A percentile compares a stretch with the other conserved stretches of the same genome.
Evolutionary conservation across 257 asterid genomes (phyloP).

Genomic region (Mitragyna speciosa): DNA sequence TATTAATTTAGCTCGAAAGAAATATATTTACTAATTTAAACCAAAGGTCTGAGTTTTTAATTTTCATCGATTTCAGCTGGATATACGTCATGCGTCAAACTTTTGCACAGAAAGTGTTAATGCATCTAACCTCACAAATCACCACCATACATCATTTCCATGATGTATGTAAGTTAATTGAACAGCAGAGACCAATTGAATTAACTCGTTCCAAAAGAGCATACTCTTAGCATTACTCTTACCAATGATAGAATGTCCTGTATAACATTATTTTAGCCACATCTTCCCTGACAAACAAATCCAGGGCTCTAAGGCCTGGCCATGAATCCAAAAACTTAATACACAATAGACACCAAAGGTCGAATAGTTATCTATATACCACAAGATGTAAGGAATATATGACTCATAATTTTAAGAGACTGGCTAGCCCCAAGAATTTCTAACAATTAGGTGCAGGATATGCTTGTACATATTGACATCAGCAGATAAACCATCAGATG

Average conservation of each 20-base stretch:
- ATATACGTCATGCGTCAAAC: background rate
- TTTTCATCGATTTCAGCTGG: background rate
- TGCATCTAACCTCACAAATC: background rate
- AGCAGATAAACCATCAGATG: conserved; percentile 6
- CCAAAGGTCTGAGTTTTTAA: background rate
- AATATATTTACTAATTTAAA: background rate
- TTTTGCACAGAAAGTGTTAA: background rate
- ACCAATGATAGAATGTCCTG: background rate
- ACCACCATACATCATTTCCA: background rate
- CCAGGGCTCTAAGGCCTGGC: background rate
- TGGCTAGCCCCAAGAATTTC: background rate
- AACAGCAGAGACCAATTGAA: background rate
- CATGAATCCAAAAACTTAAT: background rate
- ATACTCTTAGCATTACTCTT: background rate
- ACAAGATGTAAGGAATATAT: background rate
- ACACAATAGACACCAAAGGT: background rate
- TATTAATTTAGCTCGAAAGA: background rate
- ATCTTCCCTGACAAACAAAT: background rate
- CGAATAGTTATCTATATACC: background rate
- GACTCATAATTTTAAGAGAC: background rate
- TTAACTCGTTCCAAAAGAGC: background rate
- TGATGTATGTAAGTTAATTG: background rate
- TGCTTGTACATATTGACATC: background rate
- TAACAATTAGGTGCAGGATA: background rate
- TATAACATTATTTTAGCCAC: background rate